Evolutionary conservation across 305 asterid genomes (phyloP).

Genomic region (Fraxinus baroniana): DNA sequence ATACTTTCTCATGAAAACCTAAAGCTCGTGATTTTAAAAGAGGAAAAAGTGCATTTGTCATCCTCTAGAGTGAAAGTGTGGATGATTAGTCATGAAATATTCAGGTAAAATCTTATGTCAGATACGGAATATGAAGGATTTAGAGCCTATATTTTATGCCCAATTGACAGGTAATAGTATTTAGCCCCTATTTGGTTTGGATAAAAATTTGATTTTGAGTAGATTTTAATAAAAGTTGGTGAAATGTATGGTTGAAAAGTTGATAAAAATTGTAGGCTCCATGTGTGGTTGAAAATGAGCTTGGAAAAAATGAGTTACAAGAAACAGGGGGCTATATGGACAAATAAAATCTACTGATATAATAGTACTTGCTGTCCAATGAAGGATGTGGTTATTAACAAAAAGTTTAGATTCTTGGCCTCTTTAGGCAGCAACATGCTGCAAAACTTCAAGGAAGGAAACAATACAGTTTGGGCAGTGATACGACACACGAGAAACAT

Average conservation of each 20-base stretch:
- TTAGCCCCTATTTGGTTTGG: not conserved
- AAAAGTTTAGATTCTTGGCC: not conserved
- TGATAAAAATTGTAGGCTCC: not conserved
- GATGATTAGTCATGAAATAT: not conserved
- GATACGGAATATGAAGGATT: slow-evolving; percentile 4
- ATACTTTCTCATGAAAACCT: slow-evolving; percentile 12
- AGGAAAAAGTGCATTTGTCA: slow-evolving; percentile 3
- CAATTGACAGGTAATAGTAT: not conserved
- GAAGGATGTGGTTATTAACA: not conserved
- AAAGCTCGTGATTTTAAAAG: not conserved
- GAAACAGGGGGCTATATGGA: not conserved
- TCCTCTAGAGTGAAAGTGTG: slow-evolving; percentile 4
- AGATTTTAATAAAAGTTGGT: not conserved
- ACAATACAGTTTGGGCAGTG: not conserved
- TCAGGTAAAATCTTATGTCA: not conserved
- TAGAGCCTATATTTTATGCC: slow-evolving; percentile 7
- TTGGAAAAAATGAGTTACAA: not conserved
- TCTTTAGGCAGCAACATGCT: not conserved
- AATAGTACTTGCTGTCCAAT: not conserved
- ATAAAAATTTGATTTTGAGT: not conserved
- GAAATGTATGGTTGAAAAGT: not conserved
- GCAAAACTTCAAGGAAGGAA: slow-evolving; percentile 11
- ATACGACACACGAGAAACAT: not conserved
- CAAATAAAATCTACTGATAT: not conserved
- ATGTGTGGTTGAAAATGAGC: not conserved